Evolutionary conservation across 1,284 basidiomycete genomes (phyloP).

Genomic region (Cryptococcus jaspeensis): DNA sequence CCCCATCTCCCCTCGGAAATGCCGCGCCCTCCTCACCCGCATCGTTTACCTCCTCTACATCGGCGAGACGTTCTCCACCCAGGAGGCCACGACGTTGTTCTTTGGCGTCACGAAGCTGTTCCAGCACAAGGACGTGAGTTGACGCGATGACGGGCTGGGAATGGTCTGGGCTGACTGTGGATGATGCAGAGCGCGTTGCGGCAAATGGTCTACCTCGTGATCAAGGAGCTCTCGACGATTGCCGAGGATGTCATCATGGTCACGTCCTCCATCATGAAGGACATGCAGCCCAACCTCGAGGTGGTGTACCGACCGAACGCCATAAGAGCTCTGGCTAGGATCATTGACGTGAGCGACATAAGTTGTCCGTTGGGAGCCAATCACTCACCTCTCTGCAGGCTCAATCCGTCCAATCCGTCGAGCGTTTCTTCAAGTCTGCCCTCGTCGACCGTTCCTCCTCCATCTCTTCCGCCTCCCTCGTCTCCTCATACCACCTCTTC

Average conservation of each 20-base stretch:
- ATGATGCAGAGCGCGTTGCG: constrained; percentile 76
- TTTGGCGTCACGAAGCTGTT: constrained; percentile 99
- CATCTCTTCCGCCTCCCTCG: constrained; percentile 92
- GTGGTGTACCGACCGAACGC: constrained; percentile 98
- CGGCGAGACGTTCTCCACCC: constrained; percentile 90
- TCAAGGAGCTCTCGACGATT: constrained; percentile 95
- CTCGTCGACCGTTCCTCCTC: constrained; percentile 97
- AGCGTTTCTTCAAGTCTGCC: constrained; percentile 98
- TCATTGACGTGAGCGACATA: constrained; percentile 80
- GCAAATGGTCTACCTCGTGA: constrained; percentile 97
- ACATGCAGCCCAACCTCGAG: constrained; percentile 99
- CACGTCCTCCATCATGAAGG: constrained; percentile 99
- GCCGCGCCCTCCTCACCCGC: constrained; percentile 91
- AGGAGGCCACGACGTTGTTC: constrained; percentile 97
- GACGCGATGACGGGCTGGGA: not conserved
- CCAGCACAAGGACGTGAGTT: constrained; percentile 97
- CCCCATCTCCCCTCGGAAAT: constrained; percentile 94
- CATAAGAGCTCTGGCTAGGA: constrained; percentile 91
- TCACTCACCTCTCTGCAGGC: constrained; percentile 31
- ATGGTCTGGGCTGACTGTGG: not conserved
- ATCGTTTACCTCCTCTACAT: constrained; percentile 96
- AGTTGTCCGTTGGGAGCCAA: not conserved
- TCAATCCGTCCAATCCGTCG: constrained; percentile 81
- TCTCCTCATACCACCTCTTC: constrained; percentile 96
- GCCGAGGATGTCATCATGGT: constrained; percentile 99